Base-by-base conservation (phyloP, 805 yeast species). In the Cyberlindnera mrakii region DNA sequence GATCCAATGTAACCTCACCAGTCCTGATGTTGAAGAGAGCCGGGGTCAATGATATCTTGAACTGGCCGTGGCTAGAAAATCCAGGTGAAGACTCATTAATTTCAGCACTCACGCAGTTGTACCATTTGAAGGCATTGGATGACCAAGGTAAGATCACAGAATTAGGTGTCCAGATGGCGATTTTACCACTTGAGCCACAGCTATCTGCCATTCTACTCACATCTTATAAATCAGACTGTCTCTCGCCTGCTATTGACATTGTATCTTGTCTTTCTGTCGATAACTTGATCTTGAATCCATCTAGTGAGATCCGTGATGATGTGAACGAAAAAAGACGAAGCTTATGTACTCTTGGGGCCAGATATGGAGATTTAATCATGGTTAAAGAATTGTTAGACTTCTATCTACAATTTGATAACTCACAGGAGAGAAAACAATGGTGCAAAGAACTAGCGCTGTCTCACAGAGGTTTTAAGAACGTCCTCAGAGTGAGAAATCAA, bases 261-360 rank as follows among this genome's bases (percentile, higher is more conserved):
- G 95, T 86, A 2, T 80, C 98, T 0, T 91, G 98, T 64, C 71
- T 93, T 19, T 87, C 96, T 14, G 96, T 93, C 6, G 97, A 91
- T 52, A 93, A 91, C 57, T 70, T 93, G 55, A 63, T 93, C 20
- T 57, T 86, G 53, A 87, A 85, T 49, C 95, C 96, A 1, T 72
- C 80, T 39, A 80, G 84, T 2, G 96, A 89, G 42, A 67, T 71
- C 41, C 71, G 98, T 48, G 96, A 93, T 54, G 96, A 85, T 46
- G 77, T 91, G 17, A 87, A 86, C 63, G 87, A 79, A 57, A 76
- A 73, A 51, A 72, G 97, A 53, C 69, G 81, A 39, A 80, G 77
- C 43, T 66, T 78, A 42, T 83, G 93, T 57, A 79, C 81, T 1
- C 65, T 80, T 41, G 95, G 96, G n/a, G 58, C 71, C 25, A 73